Evolutionary conservation across 2,329 filamentous ascomycete genomes (phyloP).

Genomic region (Arthrinium puccinioides): DNA sequence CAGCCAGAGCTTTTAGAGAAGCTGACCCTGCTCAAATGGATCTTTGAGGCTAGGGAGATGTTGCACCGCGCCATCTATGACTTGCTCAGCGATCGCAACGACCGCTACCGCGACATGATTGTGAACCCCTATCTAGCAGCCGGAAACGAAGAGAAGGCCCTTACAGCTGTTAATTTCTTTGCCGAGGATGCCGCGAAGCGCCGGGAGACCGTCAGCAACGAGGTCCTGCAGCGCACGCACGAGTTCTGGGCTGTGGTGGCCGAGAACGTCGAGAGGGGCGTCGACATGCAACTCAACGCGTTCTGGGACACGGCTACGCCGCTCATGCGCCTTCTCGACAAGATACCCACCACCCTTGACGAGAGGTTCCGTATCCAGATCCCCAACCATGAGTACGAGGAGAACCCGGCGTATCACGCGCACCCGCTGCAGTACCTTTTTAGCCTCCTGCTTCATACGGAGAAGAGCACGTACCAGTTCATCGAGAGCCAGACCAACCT

Average conservation of each 20-base stretch:
- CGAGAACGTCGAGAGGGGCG: conserved; percentile 76
- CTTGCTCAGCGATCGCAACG: conserved; percentile 75
- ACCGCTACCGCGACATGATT: conserved; percentile 79
- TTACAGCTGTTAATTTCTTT: conserved; percentile 77
- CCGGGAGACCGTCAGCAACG: conserved; percentile 61
- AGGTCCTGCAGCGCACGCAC: conserved; percentile 64
- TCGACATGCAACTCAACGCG: conserved; percentile 84
- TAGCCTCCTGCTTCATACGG: conserved; percentile 74
- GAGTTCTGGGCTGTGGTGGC: conserved; percentile 76
- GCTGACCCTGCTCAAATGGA: conserved; percentile 90
- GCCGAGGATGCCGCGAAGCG: conserved; percentile 68
- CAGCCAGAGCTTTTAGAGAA: conserved; percentile 91
- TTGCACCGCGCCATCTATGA: conserved; percentile 82
- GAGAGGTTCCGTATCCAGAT: conserved; percentile 65
- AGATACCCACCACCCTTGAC: conserved; percentile 56
- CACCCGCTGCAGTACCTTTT: conserved; percentile 90
- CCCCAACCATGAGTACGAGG: conserved; percentile 69
- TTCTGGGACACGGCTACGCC: conserved; percentile 97
- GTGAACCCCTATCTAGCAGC: conserved; percentile 71
- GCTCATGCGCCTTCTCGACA: conserved; percentile 69
- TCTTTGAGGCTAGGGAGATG: conserved; percentile 88
- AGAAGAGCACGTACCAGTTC: conserved; percentile 93
- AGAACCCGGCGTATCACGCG: conserved; percentile 74
- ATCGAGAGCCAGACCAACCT: conserved; percentile 93
- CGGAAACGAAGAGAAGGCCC: conserved; percentile 71